Conservation (phyloP, 495 filamentous ascomycete species). For the Neurospora sp. region DNA sequence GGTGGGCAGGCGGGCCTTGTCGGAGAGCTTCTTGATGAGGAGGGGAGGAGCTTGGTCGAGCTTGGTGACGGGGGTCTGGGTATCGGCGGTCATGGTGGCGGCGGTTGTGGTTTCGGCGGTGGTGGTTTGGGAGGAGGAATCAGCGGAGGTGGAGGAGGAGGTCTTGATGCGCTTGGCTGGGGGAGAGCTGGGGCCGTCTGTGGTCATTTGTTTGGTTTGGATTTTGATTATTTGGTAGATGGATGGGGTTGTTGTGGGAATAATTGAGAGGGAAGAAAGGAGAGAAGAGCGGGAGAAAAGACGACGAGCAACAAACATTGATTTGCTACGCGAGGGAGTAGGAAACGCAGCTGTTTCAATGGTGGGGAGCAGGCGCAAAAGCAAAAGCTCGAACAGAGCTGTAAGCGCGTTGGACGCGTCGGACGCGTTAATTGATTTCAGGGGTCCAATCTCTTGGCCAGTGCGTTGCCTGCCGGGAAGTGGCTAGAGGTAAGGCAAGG, state of each 20-base stretch:
- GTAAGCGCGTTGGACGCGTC: background rate
- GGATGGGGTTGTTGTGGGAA: background rate
- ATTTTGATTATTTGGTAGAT: background rate
- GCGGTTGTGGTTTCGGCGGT: conserved; percentile 4
- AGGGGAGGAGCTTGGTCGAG: conserved; percentile 44
- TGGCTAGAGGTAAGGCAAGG: background rate
- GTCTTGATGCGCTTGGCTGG: conserved; percentile 42
- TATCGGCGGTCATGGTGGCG: conserved; percentile 12
- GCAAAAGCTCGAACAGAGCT: background rate
- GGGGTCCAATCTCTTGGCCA: background rate
- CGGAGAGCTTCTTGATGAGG: conserved; percentile 76
- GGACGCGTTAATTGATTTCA: background rate
- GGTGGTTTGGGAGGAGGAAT: conserved; percentile 5
- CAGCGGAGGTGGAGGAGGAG: background rate
- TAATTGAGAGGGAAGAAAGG: background rate
- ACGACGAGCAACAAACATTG: background rate
- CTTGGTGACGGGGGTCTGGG: conserved; percentile 23
- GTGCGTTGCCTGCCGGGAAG: background rate
- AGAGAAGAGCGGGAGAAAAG: background rate
- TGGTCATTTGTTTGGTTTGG: conserved; percentile 38
- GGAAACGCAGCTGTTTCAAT: background rate
- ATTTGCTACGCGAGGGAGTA: background rate
- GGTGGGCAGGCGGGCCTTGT: conserved; percentile 65
- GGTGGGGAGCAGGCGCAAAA: conserved; percentile 2
- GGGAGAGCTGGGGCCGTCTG: conserved; percentile 34